Conservation (phyloP, 1,284 basidiomycete genomes). For the Cryptococcus amylolentus region DNA sequence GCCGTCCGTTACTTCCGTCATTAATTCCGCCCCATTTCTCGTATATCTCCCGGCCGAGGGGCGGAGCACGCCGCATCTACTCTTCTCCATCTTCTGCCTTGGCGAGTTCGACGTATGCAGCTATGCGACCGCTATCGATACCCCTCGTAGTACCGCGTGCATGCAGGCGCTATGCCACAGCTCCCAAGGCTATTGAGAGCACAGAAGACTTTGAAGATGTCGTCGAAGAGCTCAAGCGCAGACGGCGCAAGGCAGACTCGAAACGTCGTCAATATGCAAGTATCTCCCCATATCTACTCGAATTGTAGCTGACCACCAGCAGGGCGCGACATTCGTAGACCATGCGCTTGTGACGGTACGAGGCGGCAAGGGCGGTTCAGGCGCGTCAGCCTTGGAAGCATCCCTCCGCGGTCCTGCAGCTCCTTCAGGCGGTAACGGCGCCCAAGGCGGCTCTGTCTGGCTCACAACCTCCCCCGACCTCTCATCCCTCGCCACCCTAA, state of each 20-base stretch:
- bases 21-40: slow-evolving; percentile 1
- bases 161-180: slow-evolving; percentile 1
- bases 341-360: slow-evolving; percentile 70
- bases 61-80: no score
- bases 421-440: slow-evolving; percentile 85
- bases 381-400: slow-evolving; percentile 76
- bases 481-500: slow-evolving; percentile 70
- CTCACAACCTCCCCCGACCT: slow-evolving; percentile 70
- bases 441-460: slow-evolving; percentile 80
- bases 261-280: slow-evolving; percentile 43
- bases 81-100: no score
- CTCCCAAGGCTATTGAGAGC: background rate
- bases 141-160: background rate
- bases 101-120: background rate
- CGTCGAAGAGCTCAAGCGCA: slow-evolving; percentile 33
- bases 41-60: slow-evolving; percentile 10
- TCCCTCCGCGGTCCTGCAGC: slow-evolving; percentile 75
- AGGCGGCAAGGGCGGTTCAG: slow-evolving; percentile 75
- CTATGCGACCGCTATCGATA: no score
- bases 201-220: slow-evolving; percentile 30
- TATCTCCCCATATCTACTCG: background rate
- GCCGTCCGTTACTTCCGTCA: slow-evolving; percentile 1
- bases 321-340: slow-evolving; percentile 79
- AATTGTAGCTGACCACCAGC: background rate
- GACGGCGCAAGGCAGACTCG: slow-evolving; percentile 41